Evolutionary conservation across 106 monocot species (phyloP).

Genomic region (Dendrobium nobile): DNA sequence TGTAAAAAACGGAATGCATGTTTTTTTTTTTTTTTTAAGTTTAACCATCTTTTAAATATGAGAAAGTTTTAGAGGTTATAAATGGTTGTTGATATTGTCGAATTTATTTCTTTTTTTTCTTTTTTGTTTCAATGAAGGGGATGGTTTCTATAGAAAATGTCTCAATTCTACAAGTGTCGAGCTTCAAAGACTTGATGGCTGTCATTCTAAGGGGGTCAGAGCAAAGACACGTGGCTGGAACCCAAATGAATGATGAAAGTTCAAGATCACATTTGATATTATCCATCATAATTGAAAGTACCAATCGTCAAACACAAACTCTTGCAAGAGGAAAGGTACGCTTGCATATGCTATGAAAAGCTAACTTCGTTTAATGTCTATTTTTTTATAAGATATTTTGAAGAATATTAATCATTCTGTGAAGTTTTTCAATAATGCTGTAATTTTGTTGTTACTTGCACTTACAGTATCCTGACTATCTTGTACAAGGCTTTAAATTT

Average conservation of each 20-base stretch:
- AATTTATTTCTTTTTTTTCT: not conserved
- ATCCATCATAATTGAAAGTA: constrained; percentile 93
- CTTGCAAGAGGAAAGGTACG: constrained; percentile 87
- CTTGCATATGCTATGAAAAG: not conserved
- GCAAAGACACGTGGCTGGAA: constrained; percentile 77
- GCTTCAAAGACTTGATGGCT: constrained; percentile 55
- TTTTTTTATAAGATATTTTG: not conserved
- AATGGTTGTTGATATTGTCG: not conserved
- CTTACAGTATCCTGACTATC: not conserved
- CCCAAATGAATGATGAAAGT: constrained; percentile 94
- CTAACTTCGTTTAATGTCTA: not conserved
- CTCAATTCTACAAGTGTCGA: constrained; percentile 59
- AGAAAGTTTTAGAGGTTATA: not conserved
- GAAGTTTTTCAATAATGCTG: not conserved
- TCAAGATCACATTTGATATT: constrained; percentile 95
- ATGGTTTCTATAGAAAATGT: constrained; percentile 92
- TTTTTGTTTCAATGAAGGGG: constrained; percentile 37
- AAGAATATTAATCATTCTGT: not conserved
- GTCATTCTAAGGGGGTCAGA: constrained; percentile 72
- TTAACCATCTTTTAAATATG: not conserved
- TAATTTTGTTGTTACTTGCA: not conserved
- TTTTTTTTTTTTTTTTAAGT: not conserved
- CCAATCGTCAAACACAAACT: constrained; percentile 89
- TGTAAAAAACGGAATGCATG: not conserved
- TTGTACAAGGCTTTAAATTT: not conserved